phyloP scores from a whole-genome alignment of 2,329 filamentous ascomycete species.

The Gaeumannomyces sp. region DNA sequence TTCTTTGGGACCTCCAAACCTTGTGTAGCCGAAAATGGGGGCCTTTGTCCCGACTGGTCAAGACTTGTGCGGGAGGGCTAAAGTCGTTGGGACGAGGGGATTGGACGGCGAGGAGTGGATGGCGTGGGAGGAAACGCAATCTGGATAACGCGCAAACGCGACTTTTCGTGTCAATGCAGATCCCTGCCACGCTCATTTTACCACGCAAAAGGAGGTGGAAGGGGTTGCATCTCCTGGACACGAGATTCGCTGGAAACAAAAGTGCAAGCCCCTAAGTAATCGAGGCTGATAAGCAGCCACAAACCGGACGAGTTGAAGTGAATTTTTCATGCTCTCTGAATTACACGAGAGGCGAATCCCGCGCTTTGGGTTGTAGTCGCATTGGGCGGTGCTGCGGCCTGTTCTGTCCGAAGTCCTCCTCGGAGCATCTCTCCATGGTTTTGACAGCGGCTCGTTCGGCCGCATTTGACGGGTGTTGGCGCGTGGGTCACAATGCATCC shows the following conservation, averaged over 20 bases:
- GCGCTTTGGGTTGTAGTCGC: background rate
- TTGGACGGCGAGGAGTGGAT: background rate
- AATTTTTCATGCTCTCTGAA: background rate
- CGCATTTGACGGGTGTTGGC: background rate
- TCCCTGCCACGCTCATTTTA: background rate
- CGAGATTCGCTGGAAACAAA: background rate
- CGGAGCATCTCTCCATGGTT: background rate
- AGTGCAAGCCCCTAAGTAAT: background rate
- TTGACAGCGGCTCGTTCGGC: background rate
- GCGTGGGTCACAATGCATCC: background rate
- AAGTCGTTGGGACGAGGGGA: no score
- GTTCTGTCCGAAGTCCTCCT: no score
- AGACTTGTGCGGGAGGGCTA: background rate
- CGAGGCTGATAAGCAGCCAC: background rate
- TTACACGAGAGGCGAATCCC: background rate
- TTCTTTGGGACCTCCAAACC: background rate
- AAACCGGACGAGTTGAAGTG: constrained; percentile 22
- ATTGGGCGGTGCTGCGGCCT: background rate
- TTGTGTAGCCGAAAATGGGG: background rate
- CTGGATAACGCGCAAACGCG: constrained; percentile 4
- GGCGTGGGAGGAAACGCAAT: background rate
- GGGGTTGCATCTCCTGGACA: background rate
- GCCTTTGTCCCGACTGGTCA: background rate
- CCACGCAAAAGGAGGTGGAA: background rate
- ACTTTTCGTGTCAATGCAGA: constrained; percentile 9